Conservation (phyloP, 345 rosid genomes). For the Pelargonium nanum region DNA sequence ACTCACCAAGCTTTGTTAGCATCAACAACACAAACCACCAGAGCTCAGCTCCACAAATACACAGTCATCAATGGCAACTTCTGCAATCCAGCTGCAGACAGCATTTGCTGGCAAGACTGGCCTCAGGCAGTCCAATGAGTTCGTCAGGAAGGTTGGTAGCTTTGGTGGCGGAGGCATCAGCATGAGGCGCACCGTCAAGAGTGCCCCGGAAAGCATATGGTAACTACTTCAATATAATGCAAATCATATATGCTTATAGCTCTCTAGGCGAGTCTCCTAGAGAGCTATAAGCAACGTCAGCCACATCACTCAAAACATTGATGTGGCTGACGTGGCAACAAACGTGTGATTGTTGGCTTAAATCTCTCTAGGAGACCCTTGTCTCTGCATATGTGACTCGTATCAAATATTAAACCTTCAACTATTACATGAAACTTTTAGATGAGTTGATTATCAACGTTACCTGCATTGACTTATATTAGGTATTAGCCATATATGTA, state of each 20-base stretch:
- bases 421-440: no score
- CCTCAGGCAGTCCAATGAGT: conserved; percentile 58
- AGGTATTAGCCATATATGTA: no score
- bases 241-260: neutral
- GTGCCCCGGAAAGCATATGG: conserved; percentile 84
- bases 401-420: no score
- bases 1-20: neutral
- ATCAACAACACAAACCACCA: neutral
- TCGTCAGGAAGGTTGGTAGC: conserved; percentile 56
- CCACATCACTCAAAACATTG: no score
- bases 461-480: no score
- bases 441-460: no score
- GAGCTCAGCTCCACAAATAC: neutral
- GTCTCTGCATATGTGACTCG: no score
- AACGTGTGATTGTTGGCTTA: no score
- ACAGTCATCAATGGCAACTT: conserved; percentile 52
- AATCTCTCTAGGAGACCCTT: no score
- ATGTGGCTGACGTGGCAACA: no score
- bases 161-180: conserved; percentile 50
- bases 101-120: conserved; percentile 73
- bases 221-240: conserved; percentile 11
- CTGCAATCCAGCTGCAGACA: conserved; percentile 73
- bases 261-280: neutral
- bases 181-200: conserved; percentile 80
- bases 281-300: neutral